Percentiles rank a stretch among this genome's conserved stretches.
phyloP scores from a whole-genome alignment of 495 filamentous ascomycete species.

The Jackrogersella minutella region DNA sequence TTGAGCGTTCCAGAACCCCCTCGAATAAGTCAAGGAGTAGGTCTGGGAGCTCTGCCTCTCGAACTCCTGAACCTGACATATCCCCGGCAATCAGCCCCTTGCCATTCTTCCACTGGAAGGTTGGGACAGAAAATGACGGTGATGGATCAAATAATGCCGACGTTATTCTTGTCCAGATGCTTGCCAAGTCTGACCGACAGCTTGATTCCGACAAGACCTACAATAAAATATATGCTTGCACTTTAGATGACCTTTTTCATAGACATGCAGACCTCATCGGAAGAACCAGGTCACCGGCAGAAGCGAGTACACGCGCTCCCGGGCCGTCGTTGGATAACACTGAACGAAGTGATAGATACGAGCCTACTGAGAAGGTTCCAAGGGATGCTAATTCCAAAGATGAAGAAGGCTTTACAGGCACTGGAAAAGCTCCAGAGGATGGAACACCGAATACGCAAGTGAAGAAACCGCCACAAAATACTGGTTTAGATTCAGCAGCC shows the following conservation, averaged over 20 bases:
- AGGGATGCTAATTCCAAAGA: background rate
- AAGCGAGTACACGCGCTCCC: background rate
- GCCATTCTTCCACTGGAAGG: background rate
- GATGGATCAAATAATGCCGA: background rate
- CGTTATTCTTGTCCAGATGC: background rate
- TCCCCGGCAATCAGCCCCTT: background rate
- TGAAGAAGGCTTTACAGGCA: background rate
- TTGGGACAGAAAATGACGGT: background rate
- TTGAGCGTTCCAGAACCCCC: background rate
- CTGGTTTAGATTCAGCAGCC: background rate
- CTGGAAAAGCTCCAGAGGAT: background rate
- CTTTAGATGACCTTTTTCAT: background rate
- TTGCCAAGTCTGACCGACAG: background rate
- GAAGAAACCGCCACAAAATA: background rate
- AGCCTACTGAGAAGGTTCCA: background rate
- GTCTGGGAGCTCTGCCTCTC: background rate
- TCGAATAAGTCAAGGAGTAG: background rate
- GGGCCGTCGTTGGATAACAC: background rate
- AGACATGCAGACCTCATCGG: background rate
- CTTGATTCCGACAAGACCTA: background rate
- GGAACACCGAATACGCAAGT: background rate
- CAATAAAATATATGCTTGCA: background rate
- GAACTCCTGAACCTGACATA: background rate
- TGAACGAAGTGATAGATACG: background rate
- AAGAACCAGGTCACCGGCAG: background rate